phyloP scores from a whole-genome alignment of 441 rosid genomes.

The Metrosideros polymorpha region DNA sequence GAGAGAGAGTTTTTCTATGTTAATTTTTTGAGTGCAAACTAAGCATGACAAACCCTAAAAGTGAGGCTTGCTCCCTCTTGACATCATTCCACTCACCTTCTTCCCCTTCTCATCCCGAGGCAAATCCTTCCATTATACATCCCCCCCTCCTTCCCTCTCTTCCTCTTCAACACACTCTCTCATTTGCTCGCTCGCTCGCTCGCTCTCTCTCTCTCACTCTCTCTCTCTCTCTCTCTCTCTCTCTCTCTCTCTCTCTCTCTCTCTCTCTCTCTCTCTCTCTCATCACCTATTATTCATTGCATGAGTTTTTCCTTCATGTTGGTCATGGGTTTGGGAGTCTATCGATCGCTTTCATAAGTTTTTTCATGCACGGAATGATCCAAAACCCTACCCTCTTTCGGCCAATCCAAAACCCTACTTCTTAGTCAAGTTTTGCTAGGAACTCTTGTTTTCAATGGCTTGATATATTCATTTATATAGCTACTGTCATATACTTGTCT shows the following conservation, averaged over 20 bases:
- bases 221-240: not conserved
- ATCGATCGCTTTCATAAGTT: not conserved
- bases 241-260: not conserved
- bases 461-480: not conserved
- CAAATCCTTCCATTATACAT: slow-evolving; percentile 1
- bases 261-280: not conserved
- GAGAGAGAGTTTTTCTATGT: slow-evolving; percentile 1
- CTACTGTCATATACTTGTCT: not conserved
- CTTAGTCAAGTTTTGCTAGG: not conserved
- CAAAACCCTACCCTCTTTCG: not conserved
- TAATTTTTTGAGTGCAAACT: slow-evolving; percentile 41
- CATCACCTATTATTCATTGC: not conserved
- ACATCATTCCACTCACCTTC: slow-evolving; percentile 71
- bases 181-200: not conserved
- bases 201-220: not conserved
- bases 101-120: slow-evolving; percentile 24
- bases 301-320: not conserved
- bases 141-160: not conserved
- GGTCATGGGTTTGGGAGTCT: not conserved
- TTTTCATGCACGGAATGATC: not conserved
- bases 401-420: not conserved
- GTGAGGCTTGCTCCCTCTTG: slow-evolving; percentile 33
- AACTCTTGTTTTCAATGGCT: not conserved
- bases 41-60: slow-evolving; percentile 73
- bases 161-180: not conserved